Base-by-base conservation (phyloP, 768 basidiomycete genomes). In the Boletus sp. region DNA sequence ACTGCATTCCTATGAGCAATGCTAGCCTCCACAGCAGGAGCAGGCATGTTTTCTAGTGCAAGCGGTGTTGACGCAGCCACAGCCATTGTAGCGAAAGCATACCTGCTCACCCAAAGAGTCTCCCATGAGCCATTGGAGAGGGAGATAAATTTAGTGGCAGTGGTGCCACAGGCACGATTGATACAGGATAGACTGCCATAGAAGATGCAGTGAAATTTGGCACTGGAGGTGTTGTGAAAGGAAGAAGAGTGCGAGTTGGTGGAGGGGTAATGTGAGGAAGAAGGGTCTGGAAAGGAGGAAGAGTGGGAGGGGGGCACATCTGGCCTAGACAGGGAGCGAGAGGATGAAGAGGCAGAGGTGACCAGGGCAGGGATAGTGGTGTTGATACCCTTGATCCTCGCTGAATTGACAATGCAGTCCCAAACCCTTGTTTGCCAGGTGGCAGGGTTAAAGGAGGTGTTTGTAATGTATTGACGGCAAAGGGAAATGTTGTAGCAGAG, bases 1-100 rank as follows among this genome's bases (percentile, higher is more conserved):
- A 36, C 20, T 10, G 52, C 64, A 68, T 3, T 17, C 28, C 47
- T 71, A 66, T 1, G 64, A 64, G 14, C 55, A 54, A 39, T 72
- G 61, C 0, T 8, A 0, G 15, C 12, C 41, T 2, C 54, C 33
- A 4, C 47, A 55, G 12, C 3, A 11, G 3, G 54, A 39, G 46
- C 53, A 54, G 17, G 11, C 1, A 3, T 54, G 47, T 14, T 17
- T 9, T 1, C n/a, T 5, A 2, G 14, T 0, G 20, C 54, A 54
- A 7, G 11, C 5, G 1, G 46, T 1, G 6, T 41, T 17, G 4
- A 37, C 10, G 30, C 54, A 55, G n/a, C 47, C 47, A 0, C 6
- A 8, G 2, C 47, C 39, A 28, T 55, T 55, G 2, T 1, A 55
- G 5, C 9, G 2, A 39, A 55, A 55, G 30, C 54, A 55, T 41